Percentiles rank a stretch among this genome's conserved stretches.
phyloP scores from a whole-genome alignment of 257 asterid species.

The Solanum chilense region DNA sequence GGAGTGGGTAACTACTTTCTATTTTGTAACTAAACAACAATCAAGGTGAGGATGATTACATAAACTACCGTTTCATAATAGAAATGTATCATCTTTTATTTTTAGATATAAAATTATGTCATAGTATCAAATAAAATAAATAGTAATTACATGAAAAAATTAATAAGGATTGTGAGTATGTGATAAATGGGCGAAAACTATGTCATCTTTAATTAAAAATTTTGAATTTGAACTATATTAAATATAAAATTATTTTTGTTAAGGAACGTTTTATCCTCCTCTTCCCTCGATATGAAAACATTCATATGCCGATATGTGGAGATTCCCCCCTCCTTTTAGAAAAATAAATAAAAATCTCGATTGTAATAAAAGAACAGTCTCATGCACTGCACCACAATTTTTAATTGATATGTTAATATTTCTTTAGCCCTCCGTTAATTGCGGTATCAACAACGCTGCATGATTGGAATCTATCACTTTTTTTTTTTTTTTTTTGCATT shows the following conservation, averaged over 20 bases:
- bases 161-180: not conserved
- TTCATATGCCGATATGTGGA: no score
- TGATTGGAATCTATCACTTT: not conserved
- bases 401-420: no score
- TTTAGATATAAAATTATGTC: not conserved
- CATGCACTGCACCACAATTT: no score
- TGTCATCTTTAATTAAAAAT: no score
- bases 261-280: rapidly evolving
- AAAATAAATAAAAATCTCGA: no score
- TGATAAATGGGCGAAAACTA: no score
- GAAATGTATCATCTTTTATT: not conserved
- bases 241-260: no score
- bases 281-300: no score
- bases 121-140: not conserved
- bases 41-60: not conserved
- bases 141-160: not conserved
- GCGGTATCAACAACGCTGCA: not conserved
- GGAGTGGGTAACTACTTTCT: no score
- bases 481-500: not conserved
- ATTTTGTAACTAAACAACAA: no score
- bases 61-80: not conserved
- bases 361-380: no score
- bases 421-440: not conserved
- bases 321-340: no score
- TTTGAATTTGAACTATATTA: rapidly evolving